phyloP scores from a whole-genome alignment of 441 rosid genomes.

The Bocquillonia castaneifolia region DNA sequence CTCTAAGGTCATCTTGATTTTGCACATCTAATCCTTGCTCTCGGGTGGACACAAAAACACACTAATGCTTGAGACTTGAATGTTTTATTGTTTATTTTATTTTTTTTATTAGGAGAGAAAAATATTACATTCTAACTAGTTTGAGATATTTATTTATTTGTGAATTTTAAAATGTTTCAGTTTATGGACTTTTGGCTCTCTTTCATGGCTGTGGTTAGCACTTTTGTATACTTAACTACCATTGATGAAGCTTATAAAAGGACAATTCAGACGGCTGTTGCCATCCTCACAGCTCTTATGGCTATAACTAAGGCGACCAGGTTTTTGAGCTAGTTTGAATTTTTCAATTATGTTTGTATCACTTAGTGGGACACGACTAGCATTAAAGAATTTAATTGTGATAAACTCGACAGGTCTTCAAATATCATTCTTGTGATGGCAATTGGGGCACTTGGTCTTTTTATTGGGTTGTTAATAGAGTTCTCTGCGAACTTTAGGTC shows the following conservation, averaged over 20 bases:
- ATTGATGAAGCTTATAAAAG: slow-evolving; percentile 67
- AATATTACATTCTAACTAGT: not conserved
- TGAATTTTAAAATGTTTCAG: slow-evolving; percentile 43
- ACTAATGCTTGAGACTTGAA: not conserved
- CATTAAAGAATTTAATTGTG: slow-evolving; percentile 15
- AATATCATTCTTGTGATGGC: slow-evolving; percentile 77
- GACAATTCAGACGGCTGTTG: slow-evolving; percentile 82
- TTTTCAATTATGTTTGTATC: slow-evolving; percentile 14
- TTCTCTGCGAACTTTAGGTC: slow-evolving; percentile 56
- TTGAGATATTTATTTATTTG: slow-evolving; percentile 23
- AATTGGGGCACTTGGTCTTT: slow-evolving; percentile 73
- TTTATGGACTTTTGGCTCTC: slow-evolving; percentile 99
- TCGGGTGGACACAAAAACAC: too few relatives aligned
- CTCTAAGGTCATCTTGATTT: not conserved
- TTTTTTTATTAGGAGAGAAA: not conserved
- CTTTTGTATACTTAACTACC: slow-evolving; percentile 74
- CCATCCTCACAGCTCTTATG: slow-evolving; percentile 86
- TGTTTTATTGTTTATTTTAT: not conserved
- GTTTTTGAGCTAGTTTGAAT: slow-evolving; percentile 32
- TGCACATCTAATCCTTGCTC: not conserved
- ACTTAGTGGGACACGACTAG: not conserved
- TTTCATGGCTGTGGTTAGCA: slow-evolving; percentile 94
- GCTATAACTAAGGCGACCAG: slow-evolving; percentile 95
- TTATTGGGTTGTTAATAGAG: slow-evolving; percentile 76
- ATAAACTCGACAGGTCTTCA: slow-evolving; percentile 51